Percentiles rank a stretch among this genome's conserved stretches.
These are phyloP conservation scores for Chalaropsis ovoidea DNA, from an alignment of 2,329 filamentous ascomycete species.

Conservation along the genomic window DNA sequence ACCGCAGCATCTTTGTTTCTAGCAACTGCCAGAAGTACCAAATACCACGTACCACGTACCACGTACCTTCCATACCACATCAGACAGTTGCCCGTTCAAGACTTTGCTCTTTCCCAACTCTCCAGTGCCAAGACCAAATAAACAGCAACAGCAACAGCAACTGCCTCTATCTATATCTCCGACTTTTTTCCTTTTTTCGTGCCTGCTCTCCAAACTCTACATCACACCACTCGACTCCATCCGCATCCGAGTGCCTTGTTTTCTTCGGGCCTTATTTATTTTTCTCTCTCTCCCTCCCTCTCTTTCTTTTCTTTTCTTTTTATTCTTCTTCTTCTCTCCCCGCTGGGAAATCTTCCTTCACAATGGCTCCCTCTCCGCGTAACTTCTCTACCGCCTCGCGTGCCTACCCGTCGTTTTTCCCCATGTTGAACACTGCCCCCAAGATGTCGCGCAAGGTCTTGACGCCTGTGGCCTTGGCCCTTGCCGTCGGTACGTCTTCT, in stretches of 20 bases:
- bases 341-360: conserved; percentile 5
- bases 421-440: conserved; percentile 28
- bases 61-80: not conserved
- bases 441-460: conserved; percentile 27
- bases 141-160: not conserved
- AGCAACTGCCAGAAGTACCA: too few species aligned
- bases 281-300: not conserved
- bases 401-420: conserved; percentile 30
- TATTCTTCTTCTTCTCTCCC: not conserved
- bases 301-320: not conserved
- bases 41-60: not conserved
- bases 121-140: not conserved
- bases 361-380: conserved; percentile 23
- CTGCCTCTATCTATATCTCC: not conserved
- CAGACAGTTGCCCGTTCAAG: not conserved
- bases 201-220: conserved; percentile 13
- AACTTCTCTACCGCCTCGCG: conserved; percentile 30
- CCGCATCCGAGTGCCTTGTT: not conserved
- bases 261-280: conserved; percentile 8
- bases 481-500: conserved; percentile 30
- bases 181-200: not conserved
- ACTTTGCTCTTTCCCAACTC: not conserved
- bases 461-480: conserved; percentile 30
- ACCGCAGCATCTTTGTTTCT: too few species aligned
- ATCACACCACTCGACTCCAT: conserved; percentile 5